Conservation (phyloP, 495 filamentous ascomycete species). For the Penicillium cinerascens region DNA sequence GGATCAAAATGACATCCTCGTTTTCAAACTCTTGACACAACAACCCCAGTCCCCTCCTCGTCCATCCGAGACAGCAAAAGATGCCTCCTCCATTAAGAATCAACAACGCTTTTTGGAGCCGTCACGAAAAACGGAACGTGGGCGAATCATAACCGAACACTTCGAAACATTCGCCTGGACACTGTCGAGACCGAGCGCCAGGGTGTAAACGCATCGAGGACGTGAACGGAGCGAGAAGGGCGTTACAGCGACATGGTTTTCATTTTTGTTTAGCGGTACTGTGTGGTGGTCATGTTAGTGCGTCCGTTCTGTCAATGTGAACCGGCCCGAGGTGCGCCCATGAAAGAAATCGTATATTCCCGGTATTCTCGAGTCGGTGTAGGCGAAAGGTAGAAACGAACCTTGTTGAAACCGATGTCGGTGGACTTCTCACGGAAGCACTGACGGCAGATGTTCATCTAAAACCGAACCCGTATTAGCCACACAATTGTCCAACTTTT, state of each 20-base stretch:
- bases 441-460: constrained; percentile 97
- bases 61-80: constrained; percentile 13
- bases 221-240: constrained; percentile 35
- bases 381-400: constrained; percentile 26
- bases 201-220: constrained; percentile 32
- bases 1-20: constrained; percentile 28
- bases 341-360: neutral
- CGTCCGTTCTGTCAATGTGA: neutral
- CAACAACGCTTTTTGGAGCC: constrained; percentile 22
- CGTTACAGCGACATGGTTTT: constrained; percentile 30
- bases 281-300: constrained; percentile 18
- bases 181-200: constrained; percentile 19
- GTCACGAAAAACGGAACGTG: constrained; percentile 20
- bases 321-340: neutral
- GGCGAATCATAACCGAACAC: constrained; percentile 14
- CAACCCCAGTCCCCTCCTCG: constrained; percentile 26
- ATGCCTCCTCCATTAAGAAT: constrained; percentile 15
- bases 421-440: constrained; percentile 97
- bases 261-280: constrained; percentile 52
- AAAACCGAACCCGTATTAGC: constrained; percentile 24
- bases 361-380: constrained; percentile 1
- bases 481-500: neutral
- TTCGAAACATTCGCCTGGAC: constrained; percentile 23
- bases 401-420: constrained; percentile 98
- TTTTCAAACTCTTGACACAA: constrained; percentile 29